Base-by-base conservation (phyloP, 2,329 filamentous ascomycete species). In the Aspergillus uvarum region DNA sequence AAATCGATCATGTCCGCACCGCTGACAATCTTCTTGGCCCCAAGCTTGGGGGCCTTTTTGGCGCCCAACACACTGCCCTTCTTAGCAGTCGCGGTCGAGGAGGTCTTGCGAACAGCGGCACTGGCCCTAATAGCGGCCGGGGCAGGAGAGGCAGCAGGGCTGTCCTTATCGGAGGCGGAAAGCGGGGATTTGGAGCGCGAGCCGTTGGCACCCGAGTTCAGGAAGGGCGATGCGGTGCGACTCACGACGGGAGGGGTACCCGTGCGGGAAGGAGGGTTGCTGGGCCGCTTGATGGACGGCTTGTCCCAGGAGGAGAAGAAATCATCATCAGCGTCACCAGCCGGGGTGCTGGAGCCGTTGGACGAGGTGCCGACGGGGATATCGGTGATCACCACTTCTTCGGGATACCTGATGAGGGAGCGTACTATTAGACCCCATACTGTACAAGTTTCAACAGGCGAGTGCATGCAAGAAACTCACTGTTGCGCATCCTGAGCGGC, bases 251-350 rank as follows among this genome's bases (percentile, higher is more conserved):
- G 89, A 14, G 94, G 94, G 2, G 95, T 98, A 54, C 87, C 88
- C 48, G 91, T 95, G 72, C 95, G 89, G 42, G 94, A 97, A 48
- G 95, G 85, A 16, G 95, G 94, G 67, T 96, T 96, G 65, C 92
- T 97, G 38, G 94, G 94, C 69, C 92, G 88, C 83, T 98, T 99
- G 79, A 99, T 96, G 4, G 92, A 86, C 22, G 95, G 95, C 81
- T 98, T 97, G 73, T 98, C 95, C 95, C 94, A 99, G 0, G 92
- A 97, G 10, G 94, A 96, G 80, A 99, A 99, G 83, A 99, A 99
- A 75, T 98, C 95, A 72, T 97, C 93, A 21, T 89, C 88, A 22
- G 86, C 83, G 67, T 96, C 92, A 67, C 87, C 89, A 50, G 89
- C 85, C n/a, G 93, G 91, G 11, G 92, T 96, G 66, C 84, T 86